phyloP scores from a whole-genome alignment of 495 filamentous ascomycete species.

The Chaetomidium leptoderma region DNA sequence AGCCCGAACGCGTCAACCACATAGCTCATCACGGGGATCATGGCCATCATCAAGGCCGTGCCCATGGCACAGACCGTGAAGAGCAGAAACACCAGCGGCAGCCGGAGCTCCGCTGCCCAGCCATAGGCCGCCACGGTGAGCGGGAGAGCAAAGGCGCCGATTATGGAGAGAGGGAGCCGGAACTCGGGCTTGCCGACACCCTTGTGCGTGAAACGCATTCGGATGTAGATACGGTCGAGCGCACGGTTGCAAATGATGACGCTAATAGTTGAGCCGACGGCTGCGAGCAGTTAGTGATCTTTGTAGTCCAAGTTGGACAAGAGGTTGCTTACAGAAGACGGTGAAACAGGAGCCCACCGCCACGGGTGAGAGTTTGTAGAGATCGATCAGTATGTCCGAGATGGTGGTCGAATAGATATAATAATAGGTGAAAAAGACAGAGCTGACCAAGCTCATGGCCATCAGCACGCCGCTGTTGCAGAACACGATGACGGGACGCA shows the following conservation, averaged over 20 bases:
- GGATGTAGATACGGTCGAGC: slow-evolving; percentile 51
- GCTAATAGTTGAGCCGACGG: slow-evolving; percentile 47
- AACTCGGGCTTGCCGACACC: slow-evolving; percentile 45
- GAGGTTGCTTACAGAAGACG: slow-evolving; percentile 46
- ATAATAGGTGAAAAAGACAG: slow-evolving; percentile 48
- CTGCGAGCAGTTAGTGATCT: slow-evolving; percentile 36
- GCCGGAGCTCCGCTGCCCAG: slow-evolving; percentile 39
- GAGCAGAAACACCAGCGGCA: slow-evolving; percentile 41
- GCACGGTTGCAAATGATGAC: slow-evolving; percentile 43
- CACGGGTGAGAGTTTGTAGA: slow-evolving; percentile 47
- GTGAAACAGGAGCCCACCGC: slow-evolving; percentile 46
- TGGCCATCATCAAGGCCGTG: slow-evolving; percentile 37
- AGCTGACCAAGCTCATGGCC: slow-evolving; percentile 47
- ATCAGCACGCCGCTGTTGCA: slow-evolving; percentile 46
- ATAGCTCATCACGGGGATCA: slow-evolving; percentile 51
- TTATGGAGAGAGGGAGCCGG: slow-evolving; percentile 49
- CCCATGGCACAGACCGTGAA: slow-evolving; percentile 43
- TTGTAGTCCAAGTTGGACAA: neutral
- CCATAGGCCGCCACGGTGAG: slow-evolving; percentile 45
- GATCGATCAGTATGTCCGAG: slow-evolving; percentile 45
- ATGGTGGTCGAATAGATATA: slow-evolving; percentile 53
- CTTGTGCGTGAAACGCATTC: slow-evolving; percentile 37
- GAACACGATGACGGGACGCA: slow-evolving; percentile 47
- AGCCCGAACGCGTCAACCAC: slow-evolving; percentile 56
- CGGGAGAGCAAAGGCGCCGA: slow-evolving; percentile 43